Conservation (phyloP, 108 stramenopile species). For the Stephanodiscus triporus region DNA sequence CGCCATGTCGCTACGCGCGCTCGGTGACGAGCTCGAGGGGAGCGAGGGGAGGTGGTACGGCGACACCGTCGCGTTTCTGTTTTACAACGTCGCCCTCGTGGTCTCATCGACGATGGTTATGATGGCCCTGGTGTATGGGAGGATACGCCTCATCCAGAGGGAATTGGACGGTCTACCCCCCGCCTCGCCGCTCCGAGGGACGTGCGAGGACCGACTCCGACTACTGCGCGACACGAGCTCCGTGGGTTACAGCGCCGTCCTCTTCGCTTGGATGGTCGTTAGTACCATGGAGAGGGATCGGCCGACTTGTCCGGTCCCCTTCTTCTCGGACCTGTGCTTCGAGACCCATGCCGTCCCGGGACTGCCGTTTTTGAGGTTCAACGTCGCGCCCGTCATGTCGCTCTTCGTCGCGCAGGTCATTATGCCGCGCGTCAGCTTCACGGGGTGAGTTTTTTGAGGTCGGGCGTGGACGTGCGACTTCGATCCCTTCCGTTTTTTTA, state of each 20-base stretch:
- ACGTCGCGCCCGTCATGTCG: slow-evolving; percentile 70
- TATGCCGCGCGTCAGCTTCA: slow-evolving; percentile 73
- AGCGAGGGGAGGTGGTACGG: slow-evolving; percentile 27
- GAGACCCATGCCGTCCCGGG: slow-evolving; percentile 47
- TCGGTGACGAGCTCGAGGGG: slow-evolving; percentile 72
- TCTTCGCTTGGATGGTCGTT: slow-evolving; percentile 86
- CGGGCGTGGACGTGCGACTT: background rate
- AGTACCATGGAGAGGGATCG: slow-evolving; percentile 53
- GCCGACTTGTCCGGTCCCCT: slow-evolving; percentile 74
- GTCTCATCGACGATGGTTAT: slow-evolving; percentile 62
- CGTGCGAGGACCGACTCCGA: slow-evolving; percentile 8
- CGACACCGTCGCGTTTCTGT: slow-evolving; percentile 53
- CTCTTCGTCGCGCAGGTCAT: slow-evolving; percentile 69
- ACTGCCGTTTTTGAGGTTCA: slow-evolving; percentile 50
- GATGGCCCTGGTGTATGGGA: slow-evolving; percentile 52
- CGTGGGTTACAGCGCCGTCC: slow-evolving; percentile 81
- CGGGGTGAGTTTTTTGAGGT: slow-evolving; percentile 41
- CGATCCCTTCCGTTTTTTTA: too few relatives aligned
- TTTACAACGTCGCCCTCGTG: slow-evolving; percentile 70
- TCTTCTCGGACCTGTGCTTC: slow-evolving; percentile 76
- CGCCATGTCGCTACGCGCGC: slow-evolving; percentile 65
- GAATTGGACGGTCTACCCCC: background rate
- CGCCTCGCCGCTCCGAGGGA: background rate
- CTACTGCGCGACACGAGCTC: slow-evolving; percentile 51
- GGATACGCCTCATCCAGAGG: slow-evolving; percentile 12